A percentile compares a stretch with the other conserved stretches of the same genome.
Conservation (phyloP, 257 asterid species). For the Misopates orontium region DNA sequence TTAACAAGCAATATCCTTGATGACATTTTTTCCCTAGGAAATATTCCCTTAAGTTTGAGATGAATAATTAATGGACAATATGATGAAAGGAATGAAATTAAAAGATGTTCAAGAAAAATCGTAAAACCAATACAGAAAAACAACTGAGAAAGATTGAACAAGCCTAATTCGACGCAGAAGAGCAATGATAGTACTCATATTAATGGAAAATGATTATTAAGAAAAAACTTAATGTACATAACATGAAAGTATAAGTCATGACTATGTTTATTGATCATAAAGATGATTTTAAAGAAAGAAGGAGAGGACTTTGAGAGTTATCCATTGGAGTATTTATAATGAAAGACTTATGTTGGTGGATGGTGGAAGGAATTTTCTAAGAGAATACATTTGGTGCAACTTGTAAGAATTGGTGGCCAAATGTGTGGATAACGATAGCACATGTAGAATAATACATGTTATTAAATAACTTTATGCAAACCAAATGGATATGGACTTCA, state of each 20-base stretch:
- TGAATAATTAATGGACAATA: background rate
- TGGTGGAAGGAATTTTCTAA: constrained; percentile 35
- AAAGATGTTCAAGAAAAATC: constrained; percentile 38
- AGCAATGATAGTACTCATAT: constrained; percentile 37
- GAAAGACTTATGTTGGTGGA: constrained; percentile 18
- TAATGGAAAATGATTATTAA: constrained; percentile 14
- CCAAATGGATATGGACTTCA: constrained; percentile 25
- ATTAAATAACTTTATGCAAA: constrained; percentile 8
- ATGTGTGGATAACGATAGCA: constrained; percentile 38
- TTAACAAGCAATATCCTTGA: constrained; percentile 27
- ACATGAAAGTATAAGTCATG: constrained; percentile 21
- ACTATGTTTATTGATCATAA: background rate
- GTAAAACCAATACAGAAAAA: constrained; percentile 58
- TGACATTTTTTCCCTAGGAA: constrained; percentile 35
- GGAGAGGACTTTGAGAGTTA: constrained; percentile 25
- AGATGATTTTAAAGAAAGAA: background rate
- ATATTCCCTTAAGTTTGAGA: background rate
- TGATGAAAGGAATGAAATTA: background rate
- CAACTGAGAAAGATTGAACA: constrained; percentile 57
- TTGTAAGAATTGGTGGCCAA: constrained; percentile 34
- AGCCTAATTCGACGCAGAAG: constrained; percentile 41
- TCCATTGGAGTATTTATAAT: constrained; percentile 30
- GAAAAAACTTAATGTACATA: constrained; percentile 9
- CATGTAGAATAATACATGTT: background rate
- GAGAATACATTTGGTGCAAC: constrained; percentile 24